Percentiles rank a stretch among this genome's conserved stretches.
phyloP scores from a whole-genome alignment of 495 filamentous ascomycete species.

The Neohortaea acidophila region DNA sequence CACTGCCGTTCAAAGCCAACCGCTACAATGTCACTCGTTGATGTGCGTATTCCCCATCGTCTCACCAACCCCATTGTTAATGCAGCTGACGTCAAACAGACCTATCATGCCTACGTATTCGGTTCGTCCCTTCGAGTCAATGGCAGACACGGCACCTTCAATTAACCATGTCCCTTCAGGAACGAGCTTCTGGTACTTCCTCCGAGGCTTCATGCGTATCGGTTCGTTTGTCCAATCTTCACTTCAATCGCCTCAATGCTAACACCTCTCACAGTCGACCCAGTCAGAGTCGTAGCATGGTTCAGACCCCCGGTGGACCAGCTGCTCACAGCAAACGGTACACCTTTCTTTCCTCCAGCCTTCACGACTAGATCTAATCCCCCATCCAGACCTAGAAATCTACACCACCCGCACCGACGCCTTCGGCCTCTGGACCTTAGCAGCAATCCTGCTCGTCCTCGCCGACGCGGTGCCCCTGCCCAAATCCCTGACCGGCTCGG shows the following conservation, averaged over 20 bases:
- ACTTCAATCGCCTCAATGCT: too few species aligned
- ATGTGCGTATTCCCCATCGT: conserved; percentile 4
- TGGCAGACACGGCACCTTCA: neutral
- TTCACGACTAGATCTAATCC: conserved; percentile 3
- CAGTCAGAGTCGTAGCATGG: conserved; percentile 11
- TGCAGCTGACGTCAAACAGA: conserved; percentile 1
- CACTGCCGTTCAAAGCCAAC: too few species aligned
- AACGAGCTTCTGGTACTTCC: conserved; percentile 18
- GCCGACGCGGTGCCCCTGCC: conserved; percentile 16
- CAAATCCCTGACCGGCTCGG: conserved; percentile 5
- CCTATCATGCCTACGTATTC: conserved; percentile 20
- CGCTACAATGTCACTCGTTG: conserved; percentile 7
- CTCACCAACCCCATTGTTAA: neutral
- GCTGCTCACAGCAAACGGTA: conserved; percentile 5
- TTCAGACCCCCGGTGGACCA: conserved; percentile 10
- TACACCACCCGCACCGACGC: conserved; percentile 20
- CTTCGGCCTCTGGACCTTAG: conserved; percentile 13
- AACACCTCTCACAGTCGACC: too few species aligned
- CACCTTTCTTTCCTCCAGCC: conserved; percentile 1
- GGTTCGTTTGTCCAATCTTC: too few species aligned
- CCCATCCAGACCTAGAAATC: conserved; percentile 17
- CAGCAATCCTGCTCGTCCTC: conserved; percentile 15
- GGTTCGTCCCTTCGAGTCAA: conserved; percentile 3
- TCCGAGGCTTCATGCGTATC: conserved; percentile 14
- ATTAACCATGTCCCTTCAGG: too few species aligned